Evolutionary conservation across 768 basidiomycete species (phyloP), one percentile per base, ranked within the genome.

Genomic region (Hysterangium stoloniferum): DNA sequence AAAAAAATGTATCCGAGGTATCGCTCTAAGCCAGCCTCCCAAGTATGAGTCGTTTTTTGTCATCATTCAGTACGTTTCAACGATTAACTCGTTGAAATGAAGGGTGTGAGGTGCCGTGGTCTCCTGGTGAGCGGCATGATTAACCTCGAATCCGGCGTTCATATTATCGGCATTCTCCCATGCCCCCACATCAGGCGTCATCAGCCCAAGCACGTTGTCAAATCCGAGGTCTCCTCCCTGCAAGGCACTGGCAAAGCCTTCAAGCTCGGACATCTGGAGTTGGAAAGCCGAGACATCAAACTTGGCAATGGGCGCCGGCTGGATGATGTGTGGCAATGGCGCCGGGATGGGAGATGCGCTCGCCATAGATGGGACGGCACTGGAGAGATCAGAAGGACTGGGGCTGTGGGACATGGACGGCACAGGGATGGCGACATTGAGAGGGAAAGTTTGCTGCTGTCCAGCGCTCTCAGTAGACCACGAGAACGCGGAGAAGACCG

Each of bases 71-170:
- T 51, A 51, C 7, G 20, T 28, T n/a, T 51, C 49, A 12, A 51
- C 49, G 32, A 51, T 51, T 12, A 51, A 27, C 41, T 51, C 49
- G 28, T 51, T 51, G 13, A 51, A 40, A 20, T 42, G n/a, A 4
- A 51, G 40, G 6, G 37, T 19, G 25, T n/a, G 38, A 19, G 49
- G 25, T 20, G 37, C 38, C 17, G 38, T 42, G 49, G 24, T 51
- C 31, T 51, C 38, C 6, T 31, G 40, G 17, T 12, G 13, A 4
- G 25, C 19, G 13, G 13, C 22, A 28, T 20, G 42, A 7, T n/a
- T 20, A 27, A 24, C 22, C 42, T 44, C 42, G 19, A 22, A 44
- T n/a, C 12, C 2, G 3, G 4, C 42, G 22, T 44, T 20, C 2
- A 27, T 19, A 20, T 4, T n/a, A n/a, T n/a, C n/a, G n/a, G n/a